A percentile compares a stretch with the other conserved stretches of the same genome.
These are phyloP conservation scores for Eucalyptus marginata DNA, from an alignment of 345 rosid genomes.

Conservation along the genomic window DNA sequence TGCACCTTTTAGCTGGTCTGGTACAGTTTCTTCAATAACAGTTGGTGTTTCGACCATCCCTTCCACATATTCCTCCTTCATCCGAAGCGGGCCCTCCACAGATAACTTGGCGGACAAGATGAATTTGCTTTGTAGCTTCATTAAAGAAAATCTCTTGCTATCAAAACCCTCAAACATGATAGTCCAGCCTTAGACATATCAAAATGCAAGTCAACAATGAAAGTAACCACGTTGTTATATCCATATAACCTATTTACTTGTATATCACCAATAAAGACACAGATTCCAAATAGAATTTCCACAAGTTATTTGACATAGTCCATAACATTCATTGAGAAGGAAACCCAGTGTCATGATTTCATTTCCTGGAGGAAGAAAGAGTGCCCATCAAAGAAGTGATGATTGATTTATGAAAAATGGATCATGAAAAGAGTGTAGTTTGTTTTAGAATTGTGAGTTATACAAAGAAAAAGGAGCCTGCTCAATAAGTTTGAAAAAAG, in stretches of 20 bases:
- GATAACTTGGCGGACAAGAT: constrained; percentile 45
- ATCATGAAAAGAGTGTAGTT: neutral
- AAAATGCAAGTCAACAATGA: neutral
- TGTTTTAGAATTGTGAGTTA: neutral
- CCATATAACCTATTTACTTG: neutral
- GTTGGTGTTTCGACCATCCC: constrained; percentile 70
- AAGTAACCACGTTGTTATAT: neutral
- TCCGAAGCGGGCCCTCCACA: constrained; percentile 92
- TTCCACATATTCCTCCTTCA: constrained; percentile 85
- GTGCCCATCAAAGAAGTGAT: neutral
- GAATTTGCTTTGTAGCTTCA: constrained; percentile 83
- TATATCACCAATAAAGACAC: neutral
- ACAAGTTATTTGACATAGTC: neutral
- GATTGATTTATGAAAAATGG: neutral
- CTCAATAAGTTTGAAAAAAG: neutral
- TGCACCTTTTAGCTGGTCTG: constrained; percentile 72
- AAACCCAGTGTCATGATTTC: neutral
- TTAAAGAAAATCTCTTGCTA: neutral
- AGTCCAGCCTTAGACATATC: neutral
- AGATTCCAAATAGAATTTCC: neutral
- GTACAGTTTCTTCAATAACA: constrained; percentile 71
- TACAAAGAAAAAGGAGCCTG: neutral
- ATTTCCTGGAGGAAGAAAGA: neutral
- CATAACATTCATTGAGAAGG: neutral
- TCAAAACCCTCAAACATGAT: neutral